Base-by-base conservation (phyloP, 805 yeast species). In the Pichia exigua region DNA sequence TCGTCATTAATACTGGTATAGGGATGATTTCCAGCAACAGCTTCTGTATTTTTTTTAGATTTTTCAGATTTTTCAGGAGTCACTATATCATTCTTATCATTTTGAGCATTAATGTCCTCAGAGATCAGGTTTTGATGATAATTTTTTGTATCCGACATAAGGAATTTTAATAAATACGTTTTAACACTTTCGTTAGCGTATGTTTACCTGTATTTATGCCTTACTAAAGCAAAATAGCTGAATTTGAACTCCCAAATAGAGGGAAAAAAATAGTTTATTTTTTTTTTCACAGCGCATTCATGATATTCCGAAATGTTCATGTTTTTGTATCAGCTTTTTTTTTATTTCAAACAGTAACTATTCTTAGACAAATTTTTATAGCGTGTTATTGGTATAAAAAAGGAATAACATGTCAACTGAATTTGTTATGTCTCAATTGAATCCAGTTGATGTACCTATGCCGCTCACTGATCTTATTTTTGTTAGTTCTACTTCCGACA, bases 401-500 rank as follows among this genome's bases (percentile, higher is more conserved):
- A 35, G 11, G 18, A 20, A 26, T 12, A 17, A 38, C 4, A 47
- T 47, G 24, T 32, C 27, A 6, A 15, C 42, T 5, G 46, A 48
- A 10, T 12, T 26, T 17, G 38, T 48, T 7, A 10, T 48, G 15
- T 28, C 10, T 8, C n/a, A 42, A 10, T 11, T 45, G 17, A 46
- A 45, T 18, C n/a, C 28, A 13, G 41, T 27, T 13, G 13, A 43
- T 11, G 43, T 42, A 30, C 44, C 46, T 27, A 42, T 13, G 10
- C 4, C 42, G 2, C 30, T 50, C 11, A 13, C 45, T 4, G 13
- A 21, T 20, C 28, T 50, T 17, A 27, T 41, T 20, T 50, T 50
- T 43, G 9, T 43, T 4, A 47, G 49, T 21, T 40, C 53, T 20
- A 38, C 50, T 12, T 42, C 53, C 4, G 50, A 46, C 9, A 38